Conservation (phyloP, 2,329 filamentous ascomycete species). For the Xylaria polymorpha region DNA sequence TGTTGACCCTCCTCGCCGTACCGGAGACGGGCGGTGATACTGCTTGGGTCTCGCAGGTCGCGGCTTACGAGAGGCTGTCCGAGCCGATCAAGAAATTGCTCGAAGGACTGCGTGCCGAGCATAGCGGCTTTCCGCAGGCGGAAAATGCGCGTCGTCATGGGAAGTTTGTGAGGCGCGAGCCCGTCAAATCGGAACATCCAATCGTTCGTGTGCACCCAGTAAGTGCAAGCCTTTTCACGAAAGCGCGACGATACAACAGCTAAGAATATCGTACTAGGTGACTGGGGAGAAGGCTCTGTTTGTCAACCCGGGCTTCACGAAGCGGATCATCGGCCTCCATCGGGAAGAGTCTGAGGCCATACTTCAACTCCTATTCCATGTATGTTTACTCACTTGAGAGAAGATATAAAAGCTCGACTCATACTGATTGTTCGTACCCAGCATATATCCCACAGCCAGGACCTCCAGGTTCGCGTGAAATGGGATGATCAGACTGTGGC, state of each 20-base stretch:
- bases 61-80: conserved; percentile 53
- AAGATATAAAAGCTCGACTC: background rate
- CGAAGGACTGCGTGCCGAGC: conserved; percentile 54
- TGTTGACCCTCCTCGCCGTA: conserved; percentile 54
- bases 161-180: conserved; percentile 66
- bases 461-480: conserved; percentile 74
- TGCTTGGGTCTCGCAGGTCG: conserved; percentile 53
- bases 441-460: conserved; percentile 66
- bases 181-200: conserved; percentile 73
- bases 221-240: conserved; percentile 18
- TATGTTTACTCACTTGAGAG: conserved; percentile 23
- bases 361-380: conserved; percentile 74
- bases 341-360: conserved; percentile 74
- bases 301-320: conserved; percentile 68
- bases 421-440: conserved; percentile 27
- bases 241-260: background rate
- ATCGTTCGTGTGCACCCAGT: conserved; percentile 74
- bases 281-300: conserved; percentile 77
- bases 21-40: conserved; percentile 55
- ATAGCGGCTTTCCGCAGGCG: conserved; percentile 54
- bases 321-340: conserved; percentile 70
- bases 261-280: conserved; percentile 44
- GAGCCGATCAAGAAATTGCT: conserved; percentile 53
- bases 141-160: conserved; percentile 52
- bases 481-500: conserved; percentile 74